Evolutionary conservation across 1,284 basidiomycete species (phyloP).

Genomic region (Xerocomus minutiporus): DNA sequence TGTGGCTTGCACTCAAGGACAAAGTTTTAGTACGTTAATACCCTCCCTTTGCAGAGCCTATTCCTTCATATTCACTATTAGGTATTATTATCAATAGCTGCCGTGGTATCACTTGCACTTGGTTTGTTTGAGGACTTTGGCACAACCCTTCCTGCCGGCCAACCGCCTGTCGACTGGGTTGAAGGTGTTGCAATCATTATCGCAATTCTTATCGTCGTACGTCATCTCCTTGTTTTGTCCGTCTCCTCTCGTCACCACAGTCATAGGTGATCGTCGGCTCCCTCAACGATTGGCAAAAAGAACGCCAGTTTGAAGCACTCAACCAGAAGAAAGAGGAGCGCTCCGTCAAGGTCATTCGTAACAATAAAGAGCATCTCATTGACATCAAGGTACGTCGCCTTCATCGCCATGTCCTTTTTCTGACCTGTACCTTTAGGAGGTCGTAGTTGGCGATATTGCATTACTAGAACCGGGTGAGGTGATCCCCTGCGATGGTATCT

Average conservation of each 20-base stretch:
- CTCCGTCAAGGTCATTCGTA: constrained; percentile 86
- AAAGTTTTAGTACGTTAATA: constrained; percentile 75
- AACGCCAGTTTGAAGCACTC: constrained; percentile 87
- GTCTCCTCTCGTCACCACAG: constrained; percentile 2
- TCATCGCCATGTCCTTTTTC: not conserved
- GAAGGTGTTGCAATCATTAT: constrained; percentile 97
- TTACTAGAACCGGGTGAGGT: constrained; percentile 94
- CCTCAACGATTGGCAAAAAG: constrained; percentile 95
- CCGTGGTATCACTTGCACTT: constrained; percentile 88
- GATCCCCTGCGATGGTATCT: constrained; percentile 92
- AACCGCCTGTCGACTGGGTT: constrained; percentile 89
- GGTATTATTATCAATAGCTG: constrained; percentile 88
- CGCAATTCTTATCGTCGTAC: constrained; percentile 79
- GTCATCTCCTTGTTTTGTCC: constrained; percentile 24
- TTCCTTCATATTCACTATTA: constrained; percentile 30
- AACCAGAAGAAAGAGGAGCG: constrained; percentile 97
- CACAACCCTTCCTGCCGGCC: constrained; percentile 50
- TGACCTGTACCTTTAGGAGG: constrained; percentile 48
- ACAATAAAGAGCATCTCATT: constrained; percentile 74
- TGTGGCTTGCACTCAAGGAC: constrained; percentile 95
- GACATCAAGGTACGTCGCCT: constrained; percentile 65
- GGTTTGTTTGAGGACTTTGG: constrained; percentile 94
- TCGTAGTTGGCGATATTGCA: constrained; percentile 92
- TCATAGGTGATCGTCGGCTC: constrained; percentile 77
- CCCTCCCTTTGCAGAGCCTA: not conserved